phyloP scores from a whole-genome alignment of 1,284 basidiomycete genomes.

The Malassezia caprae region DNA sequence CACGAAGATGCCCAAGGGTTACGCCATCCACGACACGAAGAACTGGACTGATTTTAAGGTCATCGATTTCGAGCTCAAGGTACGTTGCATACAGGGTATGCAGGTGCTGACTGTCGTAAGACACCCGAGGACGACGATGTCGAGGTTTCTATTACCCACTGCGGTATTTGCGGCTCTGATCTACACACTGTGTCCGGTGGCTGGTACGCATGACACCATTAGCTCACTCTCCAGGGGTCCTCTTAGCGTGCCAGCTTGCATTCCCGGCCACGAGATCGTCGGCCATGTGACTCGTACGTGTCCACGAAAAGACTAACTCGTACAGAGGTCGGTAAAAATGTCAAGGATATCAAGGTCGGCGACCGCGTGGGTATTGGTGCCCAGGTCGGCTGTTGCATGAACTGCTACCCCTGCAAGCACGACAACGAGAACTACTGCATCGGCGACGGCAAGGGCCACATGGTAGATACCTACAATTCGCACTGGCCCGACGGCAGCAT shows the following conservation, averaged over 20 bases:
- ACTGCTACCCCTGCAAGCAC: slow-evolving; percentile 52
- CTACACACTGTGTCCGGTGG: slow-evolving; percentile 40
- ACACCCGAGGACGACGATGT: slow-evolving; percentile 37
- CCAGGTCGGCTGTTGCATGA: slow-evolving; percentile 54
- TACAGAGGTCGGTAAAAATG: slow-evolving; percentile 49
- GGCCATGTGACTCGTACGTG: slow-evolving; percentile 52
- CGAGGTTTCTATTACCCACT: slow-evolving; percentile 39
- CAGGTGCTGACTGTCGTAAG: slow-evolving; percentile 2
- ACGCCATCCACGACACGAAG: slow-evolving; percentile 41
- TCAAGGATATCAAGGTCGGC: slow-evolving; percentile 57
- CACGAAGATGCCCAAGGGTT: slow-evolving; percentile 29
- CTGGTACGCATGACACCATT: slow-evolving; percentile 18
- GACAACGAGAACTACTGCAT: slow-evolving; percentile 39
- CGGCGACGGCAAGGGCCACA: slow-evolving; percentile 36
- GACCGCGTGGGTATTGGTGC: slow-evolving; percentile 61
- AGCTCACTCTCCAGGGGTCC: slow-evolving; percentile 21
- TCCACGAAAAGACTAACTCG: neutral
- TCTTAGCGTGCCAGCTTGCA: slow-evolving; percentile 42
- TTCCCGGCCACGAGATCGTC: slow-evolving; percentile 57
- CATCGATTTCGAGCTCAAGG: slow-evolving; percentile 44
- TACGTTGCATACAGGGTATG: neutral
- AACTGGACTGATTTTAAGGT: slow-evolving; percentile 47
- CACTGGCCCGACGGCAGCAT: slow-evolving; percentile 54
- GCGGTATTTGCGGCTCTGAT: slow-evolving; percentile 36
- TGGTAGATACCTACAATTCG: slow-evolving; percentile 50